Percentiles rank a stretch among this genome's conserved stretches.
These are phyloP conservation scores for Saccharomycopsis capsularis DNA, from an alignment of 805 yeast genomes.

Conservation along the genomic window DNA sequence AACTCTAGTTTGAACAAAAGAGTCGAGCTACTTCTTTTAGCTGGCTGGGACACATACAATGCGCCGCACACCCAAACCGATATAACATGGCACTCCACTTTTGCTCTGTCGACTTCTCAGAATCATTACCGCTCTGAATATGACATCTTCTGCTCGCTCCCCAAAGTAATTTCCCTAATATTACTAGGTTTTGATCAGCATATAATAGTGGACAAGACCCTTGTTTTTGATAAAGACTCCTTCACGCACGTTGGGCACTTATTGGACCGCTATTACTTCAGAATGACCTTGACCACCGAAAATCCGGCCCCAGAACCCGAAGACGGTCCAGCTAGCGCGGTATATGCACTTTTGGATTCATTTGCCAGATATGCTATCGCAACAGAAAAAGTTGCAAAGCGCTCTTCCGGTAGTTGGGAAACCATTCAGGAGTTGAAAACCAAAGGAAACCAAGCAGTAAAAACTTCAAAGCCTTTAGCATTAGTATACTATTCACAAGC, in stretches of 20 bases:
- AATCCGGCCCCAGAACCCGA: neutral
- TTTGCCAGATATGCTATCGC: neutral
- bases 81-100: neutral
- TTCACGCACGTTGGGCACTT: neutral
- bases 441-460: constrained; percentile 87
- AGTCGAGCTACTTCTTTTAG: neutral
- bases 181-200: neutral
- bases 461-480: constrained; percentile 47
- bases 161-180: neutral
- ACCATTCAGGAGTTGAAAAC: constrained; percentile 44
- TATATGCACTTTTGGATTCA: neutral
- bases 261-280: neutral
- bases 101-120: neutral
- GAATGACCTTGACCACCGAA: neutral
- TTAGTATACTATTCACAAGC: constrained; percentile 34
- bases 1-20: neutral
- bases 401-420: neutral
- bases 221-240: neutral
- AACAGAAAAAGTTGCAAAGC: neutral
- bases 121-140: constrained; percentile 4
- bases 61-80: constrained; percentile 4
- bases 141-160: constrained; percentile 4
- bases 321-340: neutral
- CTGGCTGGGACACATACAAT: constrained; percentile 10
- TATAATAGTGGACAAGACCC: neutral